Evolutionary conservation across 1,284 basidiomycete species (phyloP), one percentile per base, ranked within the genome.

Genomic region (Moesziomyces sp.): DNA sequence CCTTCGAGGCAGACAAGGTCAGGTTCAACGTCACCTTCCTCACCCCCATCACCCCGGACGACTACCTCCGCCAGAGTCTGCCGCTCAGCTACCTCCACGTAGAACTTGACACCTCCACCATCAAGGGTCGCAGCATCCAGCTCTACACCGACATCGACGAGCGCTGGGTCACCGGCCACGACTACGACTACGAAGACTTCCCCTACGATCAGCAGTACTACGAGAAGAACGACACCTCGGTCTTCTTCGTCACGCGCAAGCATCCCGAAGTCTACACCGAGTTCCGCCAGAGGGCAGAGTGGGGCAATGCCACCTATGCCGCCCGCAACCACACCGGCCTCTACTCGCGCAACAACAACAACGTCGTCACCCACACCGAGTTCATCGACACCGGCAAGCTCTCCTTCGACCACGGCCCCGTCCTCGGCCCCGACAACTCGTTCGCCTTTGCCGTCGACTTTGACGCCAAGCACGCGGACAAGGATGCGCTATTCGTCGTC

Each of bases 241-340:
- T 69, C 46, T 83, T 75, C 63, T 75, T 79, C 26, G 30, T 83
- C 35, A 58, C 65, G 7, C 73, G 81, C 47, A 72, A 71, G 49
- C 54, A 71, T 14, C 81, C 77, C n/a, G 52, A 81, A 52, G 52
- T 64, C 16, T 83, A 79, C 59, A 72, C 73, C 40, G 81, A 83
- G 60, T 76, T 61, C 67, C 72, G 74, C n/a, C 81, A 83, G 59
- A 73, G 81, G 19, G 79, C 82, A 48, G 82, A 83, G 50, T 83
- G 82, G 82, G 82, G 82, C 30, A 72, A 67, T 42, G 74, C 73
- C 8, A 75, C 78, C 18, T 83, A 77, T 46, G 78, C 82, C 35
- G 77, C 74, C 14, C 48, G 76, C 38, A 68, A 74, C 46, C 62
- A 78, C 47, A 65, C 71, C 14, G 80, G 79, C 46, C 56, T 82